A percentile compares a stretch with the other conserved stretches of the same genome.
These are phyloP conservation scores for Debaryomycetaceae sp. DNA, from an alignment of 1,139 yeast genomes.

Conservation along the genomic window DNA sequence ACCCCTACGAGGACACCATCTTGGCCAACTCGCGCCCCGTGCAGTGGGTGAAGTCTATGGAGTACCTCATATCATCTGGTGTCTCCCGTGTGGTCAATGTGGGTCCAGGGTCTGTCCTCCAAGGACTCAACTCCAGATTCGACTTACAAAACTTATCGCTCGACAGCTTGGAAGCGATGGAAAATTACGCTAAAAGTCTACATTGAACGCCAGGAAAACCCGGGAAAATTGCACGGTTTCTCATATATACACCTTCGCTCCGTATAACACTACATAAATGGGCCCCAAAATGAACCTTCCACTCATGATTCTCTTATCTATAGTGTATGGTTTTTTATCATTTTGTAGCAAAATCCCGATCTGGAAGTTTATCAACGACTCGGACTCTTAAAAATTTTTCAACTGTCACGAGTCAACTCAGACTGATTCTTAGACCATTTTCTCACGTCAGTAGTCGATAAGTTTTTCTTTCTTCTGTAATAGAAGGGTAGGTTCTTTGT, in stretches of 20 bases:
- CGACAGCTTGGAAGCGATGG: slow-evolving; percentile 5
- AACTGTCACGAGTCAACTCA: neutral
- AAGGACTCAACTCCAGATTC: slow-evolving; percentile 22
- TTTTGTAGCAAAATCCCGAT: neutral
- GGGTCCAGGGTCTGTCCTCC: slow-evolving; percentile 39
- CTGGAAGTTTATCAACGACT: neutral
- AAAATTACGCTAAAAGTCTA: neutral
- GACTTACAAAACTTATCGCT: slow-evolving; percentile 6
- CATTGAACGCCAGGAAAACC: too few relatives aligned
- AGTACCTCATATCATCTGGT: slow-evolving; percentile 15
- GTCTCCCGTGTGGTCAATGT: slow-evolving; percentile 24
- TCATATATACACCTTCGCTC: too few relatives aligned
- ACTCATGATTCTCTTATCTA: neutral
- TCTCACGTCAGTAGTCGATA: neutral
- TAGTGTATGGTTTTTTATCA: neutral
- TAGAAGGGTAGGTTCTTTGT: neutral
- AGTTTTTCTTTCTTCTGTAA: neutral
- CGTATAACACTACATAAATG: too few relatives aligned
- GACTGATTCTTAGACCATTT: neutral
- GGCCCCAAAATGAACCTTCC: too few relatives aligned
- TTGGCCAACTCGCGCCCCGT: slow-evolving; percentile 42
- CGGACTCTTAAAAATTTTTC: slow-evolving; percentile 1
- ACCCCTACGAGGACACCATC: slow-evolving; percentile 26
- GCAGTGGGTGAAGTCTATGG: slow-evolving; percentile 37
- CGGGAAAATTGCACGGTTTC: too few relatives aligned